Percentiles rank a stretch among this genome's conserved stretches.
Evolutionary conservation across 306 rosid species (phyloP).

Genomic region (Sindora glabra): DNA sequence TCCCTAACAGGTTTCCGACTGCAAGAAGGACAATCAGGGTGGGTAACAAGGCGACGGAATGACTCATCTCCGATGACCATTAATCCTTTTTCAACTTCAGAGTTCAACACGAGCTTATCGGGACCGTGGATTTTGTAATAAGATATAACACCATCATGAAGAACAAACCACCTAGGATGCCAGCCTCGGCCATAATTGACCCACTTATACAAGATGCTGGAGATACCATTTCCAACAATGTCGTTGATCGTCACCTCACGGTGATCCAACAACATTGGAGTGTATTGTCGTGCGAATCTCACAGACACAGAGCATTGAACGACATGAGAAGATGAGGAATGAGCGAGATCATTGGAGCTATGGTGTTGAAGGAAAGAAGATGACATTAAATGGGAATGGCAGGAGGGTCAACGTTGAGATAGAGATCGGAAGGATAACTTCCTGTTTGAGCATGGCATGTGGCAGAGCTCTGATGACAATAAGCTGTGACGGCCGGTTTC

Average conservation of each 20-base stretch:
- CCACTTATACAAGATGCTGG: slow-evolving; percentile 25
- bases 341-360: background rate
- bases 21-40: no score
- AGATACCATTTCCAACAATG: slow-evolving; percentile 19
- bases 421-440: slow-evolving; percentile 10
- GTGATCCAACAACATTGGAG: background rate
- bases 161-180: slow-evolving; percentile 24
- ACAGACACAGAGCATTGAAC: slow-evolving; percentile 4
- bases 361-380: background rate
- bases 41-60: background rate
- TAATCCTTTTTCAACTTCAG: background rate
- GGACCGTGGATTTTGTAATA: slow-evolving; percentile 19
- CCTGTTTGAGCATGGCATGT: background rate
- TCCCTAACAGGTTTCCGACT: slow-evolving; percentile 10
- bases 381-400: background rate
- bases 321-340: no score
- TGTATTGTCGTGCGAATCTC: background rate
- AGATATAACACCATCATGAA: slow-evolving; percentile 22
- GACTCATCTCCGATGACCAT: slow-evolving; percentile 17
- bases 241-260: slow-evolving; percentile 5
- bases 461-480: background rate
- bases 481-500: no score
- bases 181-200: slow-evolving; percentile 29
- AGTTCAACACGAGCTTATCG: slow-evolving; percentile 5
- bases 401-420: background rate